Percentiles rank a stretch among this genome's conserved stretches.
Conservation (phyloP, 352 stramenopile species). For the Globisporangium polare region DNA sequence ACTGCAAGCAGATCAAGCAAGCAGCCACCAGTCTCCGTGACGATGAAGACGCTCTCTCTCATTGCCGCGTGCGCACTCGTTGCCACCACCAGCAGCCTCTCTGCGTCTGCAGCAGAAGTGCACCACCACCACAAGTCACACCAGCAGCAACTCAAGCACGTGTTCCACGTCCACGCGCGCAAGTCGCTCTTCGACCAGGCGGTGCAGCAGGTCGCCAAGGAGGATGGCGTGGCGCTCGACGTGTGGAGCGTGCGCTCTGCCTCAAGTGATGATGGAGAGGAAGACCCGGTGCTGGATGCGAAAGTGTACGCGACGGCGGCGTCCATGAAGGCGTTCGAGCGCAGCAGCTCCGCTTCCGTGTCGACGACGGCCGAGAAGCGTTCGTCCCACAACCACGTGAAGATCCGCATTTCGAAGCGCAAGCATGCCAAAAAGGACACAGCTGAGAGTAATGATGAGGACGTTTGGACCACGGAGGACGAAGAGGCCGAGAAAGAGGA, state of each 20-base stretch:
- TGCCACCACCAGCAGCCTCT: neutral
- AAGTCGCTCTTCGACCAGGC: slow-evolving; percentile 15
- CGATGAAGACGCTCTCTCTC: neutral
- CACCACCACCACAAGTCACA: slow-evolving; percentile 6
- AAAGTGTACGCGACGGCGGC: slow-evolving; percentile 13
- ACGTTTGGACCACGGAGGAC: slow-evolving; percentile 5
- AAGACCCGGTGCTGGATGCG: slow-evolving; percentile 6
- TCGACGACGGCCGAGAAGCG: neutral
- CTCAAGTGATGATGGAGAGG: neutral
- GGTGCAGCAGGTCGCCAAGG: neutral
- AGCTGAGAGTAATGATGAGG: no score
- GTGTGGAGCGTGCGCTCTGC: slow-evolving; percentile 9
- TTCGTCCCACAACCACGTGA: neutral
- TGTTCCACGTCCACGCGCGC: slow-evolving; percentile 10
- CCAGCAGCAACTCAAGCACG: slow-evolving; percentile 8
- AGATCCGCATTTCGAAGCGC: slow-evolving; percentile 2
- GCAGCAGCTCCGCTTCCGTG: neutral
- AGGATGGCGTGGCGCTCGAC: slow-evolving; percentile 6
- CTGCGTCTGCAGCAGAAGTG: neutral
- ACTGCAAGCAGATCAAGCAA: neutral
- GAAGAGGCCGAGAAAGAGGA: neutral
- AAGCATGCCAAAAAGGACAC: neutral
- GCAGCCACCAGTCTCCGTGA: neutral
- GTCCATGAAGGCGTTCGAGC: slow-evolving; percentile 6
- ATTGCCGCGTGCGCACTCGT: neutral